Conservation (phyloP, 2,329 filamentous ascomycete species). For the Fusarium sambucinum region DNA sequence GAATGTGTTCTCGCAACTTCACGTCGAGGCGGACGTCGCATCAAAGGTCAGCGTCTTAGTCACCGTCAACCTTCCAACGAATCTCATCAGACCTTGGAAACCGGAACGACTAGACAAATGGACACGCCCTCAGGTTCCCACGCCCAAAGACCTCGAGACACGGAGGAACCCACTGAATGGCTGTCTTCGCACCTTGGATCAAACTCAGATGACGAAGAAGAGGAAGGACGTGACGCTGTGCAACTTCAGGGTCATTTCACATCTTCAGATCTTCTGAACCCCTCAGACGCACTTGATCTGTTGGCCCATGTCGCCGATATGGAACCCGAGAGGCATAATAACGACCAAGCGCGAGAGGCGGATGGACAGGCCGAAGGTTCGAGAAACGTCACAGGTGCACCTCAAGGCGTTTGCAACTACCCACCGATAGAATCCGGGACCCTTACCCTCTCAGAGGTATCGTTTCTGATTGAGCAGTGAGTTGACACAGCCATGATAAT, state of each 20-base stretch:
- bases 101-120: slow-evolving; percentile 3
- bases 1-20: slow-evolving; percentile 58
- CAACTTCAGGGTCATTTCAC: slow-evolving; percentile 56
- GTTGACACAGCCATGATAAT: not conserved
- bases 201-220: slow-evolving; percentile 17
- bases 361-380: not conserved
- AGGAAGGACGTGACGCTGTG: slow-evolving; percentile 8
- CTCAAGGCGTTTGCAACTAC: slow-evolving; percentile 40
- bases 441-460: slow-evolving; percentile 46
- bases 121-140: not conserved
- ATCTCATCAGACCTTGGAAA: not conserved
- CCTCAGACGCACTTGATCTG: slow-evolving; percentile 57
- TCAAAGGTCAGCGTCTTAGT: slow-evolving; percentile 44
- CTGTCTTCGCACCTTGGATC: slow-evolving; percentile 34
- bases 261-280: slow-evolving; percentile 56
- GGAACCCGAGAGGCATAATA: slow-evolving; percentile 45
- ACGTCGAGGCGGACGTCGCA: slow-evolving; percentile 54
- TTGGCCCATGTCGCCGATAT: slow-evolving; percentile 58
- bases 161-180: slow-evolving; percentile 31
- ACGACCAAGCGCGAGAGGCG: slow-evolving; percentile 17
- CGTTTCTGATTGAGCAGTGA: slow-evolving; percentile 48
- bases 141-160: not conserved
- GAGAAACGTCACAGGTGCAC: not conserved
- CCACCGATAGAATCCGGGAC: slow-evolving; percentile 51
- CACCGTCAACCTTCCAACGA: not conserved